Base-by-base conservation (phyloP, 352 stramenopile genomes). In the Plasmopara halstedii region DNA sequence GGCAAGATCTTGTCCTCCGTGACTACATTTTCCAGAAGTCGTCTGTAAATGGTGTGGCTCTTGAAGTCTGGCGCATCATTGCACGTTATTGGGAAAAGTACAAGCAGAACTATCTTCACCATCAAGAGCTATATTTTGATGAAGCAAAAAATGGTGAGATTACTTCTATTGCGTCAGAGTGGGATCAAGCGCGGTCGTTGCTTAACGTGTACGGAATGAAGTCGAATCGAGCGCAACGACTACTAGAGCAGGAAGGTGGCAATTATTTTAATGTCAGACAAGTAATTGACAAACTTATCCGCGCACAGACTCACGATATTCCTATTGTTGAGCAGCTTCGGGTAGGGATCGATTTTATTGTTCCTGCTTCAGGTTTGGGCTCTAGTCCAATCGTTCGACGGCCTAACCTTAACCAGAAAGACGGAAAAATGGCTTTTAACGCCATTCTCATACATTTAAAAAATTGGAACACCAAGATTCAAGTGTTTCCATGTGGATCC, bases 361-460 rank as follows among this genome's bases (percentile, higher is more conserved):
- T 2, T 48, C 2, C 38, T 36, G 2, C 11, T 18, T 32, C 21
- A 8, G 27, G 9, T 14, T 17, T 39, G 21, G 32, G 47, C 18
- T 23, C 23, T 33, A n/a, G 33, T 23, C 6, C 32, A 13, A 39
- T 43, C 10, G 19, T 42, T 41, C 59, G 50, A 31, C 65, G 74
- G 22, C 56, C 74, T 17, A 56, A 79, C 27, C 60, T 83, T 26
- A 70, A 58, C 39, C 70, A 85, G 46, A 42, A 56, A 22, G 71
- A 87, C 48, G 83, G 64, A 54, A 88, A 85, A 56, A 56, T 70
- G 11, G 74, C 75, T 6, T 85, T 91, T 48, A 62, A 64, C 15
- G 67, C 72, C 23, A 73, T 87, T 29, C 57, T 64, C 14, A 68
- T 85, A 29, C 69, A 87, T 43, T 32, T 90, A 19, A 72, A 68